Evolutionary conservation across 75 land plant genomes (phyloP).

Genomic region (Azolla pinnata): DNA sequence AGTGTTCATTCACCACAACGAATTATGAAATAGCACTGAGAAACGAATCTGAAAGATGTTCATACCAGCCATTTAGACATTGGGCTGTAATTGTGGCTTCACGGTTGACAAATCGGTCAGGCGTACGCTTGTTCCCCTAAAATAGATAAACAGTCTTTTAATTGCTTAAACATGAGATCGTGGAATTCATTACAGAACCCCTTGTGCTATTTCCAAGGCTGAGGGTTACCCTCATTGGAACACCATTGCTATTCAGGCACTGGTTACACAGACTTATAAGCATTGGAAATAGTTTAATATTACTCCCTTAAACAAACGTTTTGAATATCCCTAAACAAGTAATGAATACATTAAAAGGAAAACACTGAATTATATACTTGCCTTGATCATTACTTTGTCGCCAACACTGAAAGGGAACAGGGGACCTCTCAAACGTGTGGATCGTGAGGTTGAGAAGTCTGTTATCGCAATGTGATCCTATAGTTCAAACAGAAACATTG

Average conservation of each 20-base stretch:
- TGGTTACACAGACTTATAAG: too few species aligned
- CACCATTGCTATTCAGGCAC: too few species aligned
- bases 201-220: too few species aligned
- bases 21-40: not conserved
- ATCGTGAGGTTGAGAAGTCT: not conserved
- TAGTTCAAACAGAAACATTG: too few species aligned
- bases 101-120: conserved; percentile 80
- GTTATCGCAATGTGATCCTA: conserved; percentile 3
- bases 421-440: not conserved
- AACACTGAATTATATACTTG: too few species aligned
- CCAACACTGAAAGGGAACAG: conserved; percentile 79
- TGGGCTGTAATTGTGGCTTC: conserved; percentile 81
- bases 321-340: too few species aligned
- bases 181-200: too few species aligned
- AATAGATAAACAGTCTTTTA: not conserved
- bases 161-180: too few species aligned
- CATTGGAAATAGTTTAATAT: too few species aligned
- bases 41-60: not conserved
- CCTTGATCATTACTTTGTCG: conserved; percentile 84
- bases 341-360: too few species aligned
- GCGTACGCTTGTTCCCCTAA: conserved; percentile 93
- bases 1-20: not conserved
- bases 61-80: conserved; percentile 91
- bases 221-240: too few species aligned
- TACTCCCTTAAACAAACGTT: too few species aligned